A percentile compares a stretch with the other conserved stretches of the same genome.
Conservation (phyloP, 1,284 basidiomycete genomes). For the Trametes hirsuta region DNA sequence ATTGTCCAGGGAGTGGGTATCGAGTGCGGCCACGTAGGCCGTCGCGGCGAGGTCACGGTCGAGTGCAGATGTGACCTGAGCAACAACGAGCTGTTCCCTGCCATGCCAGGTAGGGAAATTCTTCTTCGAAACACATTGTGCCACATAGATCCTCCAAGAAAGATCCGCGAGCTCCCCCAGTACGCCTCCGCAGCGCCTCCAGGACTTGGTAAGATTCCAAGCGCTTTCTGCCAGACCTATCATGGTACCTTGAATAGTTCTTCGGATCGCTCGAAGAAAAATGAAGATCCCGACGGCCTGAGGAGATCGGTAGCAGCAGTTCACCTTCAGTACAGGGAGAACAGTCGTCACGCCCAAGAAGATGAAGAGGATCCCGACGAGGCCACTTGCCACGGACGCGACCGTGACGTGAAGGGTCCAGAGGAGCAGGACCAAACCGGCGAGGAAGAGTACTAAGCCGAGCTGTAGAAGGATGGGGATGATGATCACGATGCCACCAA, state of each 20-base stretch:
- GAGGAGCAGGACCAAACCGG: conserved; percentile 18
- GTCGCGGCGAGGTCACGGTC: conserved; percentile 15
- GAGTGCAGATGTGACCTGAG: conserved; percentile 5
- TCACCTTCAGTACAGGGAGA: conserved; percentile 9
- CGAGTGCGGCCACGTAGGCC: conserved; percentile 19
- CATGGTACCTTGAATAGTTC: not conserved
- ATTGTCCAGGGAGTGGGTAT: conserved; percentile 4
- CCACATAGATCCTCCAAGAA: conserved; percentile 9
- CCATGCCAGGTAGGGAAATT: conserved; percentile 15
- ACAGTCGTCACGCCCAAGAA: conserved; percentile 13
- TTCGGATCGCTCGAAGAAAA: conserved; percentile 1
- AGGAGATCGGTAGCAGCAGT: conserved; percentile 18
- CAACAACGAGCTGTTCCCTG: conserved; percentile 16
- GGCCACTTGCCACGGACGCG: conserved; percentile 9
- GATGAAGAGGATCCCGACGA: conserved; percentile 13
- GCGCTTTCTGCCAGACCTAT: not conserved
- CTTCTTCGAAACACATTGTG: conserved; percentile 8
- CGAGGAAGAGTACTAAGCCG: conserved; percentile 20
- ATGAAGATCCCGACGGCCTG: conserved; percentile 19
- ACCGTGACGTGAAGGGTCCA: conserved; percentile 18
- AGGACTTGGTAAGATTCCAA: conserved; percentile 5
- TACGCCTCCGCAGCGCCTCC: conserved; percentile 7
- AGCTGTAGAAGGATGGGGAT: conserved; percentile 21
- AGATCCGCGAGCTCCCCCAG: conserved; percentile 6
- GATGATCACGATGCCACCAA: conserved; percentile 11